These are phyloP conservation scores for Zygotorulaspora florentina DNA, from an alignment of 805 yeast genomes.

Conservation along the genomic window DNA sequence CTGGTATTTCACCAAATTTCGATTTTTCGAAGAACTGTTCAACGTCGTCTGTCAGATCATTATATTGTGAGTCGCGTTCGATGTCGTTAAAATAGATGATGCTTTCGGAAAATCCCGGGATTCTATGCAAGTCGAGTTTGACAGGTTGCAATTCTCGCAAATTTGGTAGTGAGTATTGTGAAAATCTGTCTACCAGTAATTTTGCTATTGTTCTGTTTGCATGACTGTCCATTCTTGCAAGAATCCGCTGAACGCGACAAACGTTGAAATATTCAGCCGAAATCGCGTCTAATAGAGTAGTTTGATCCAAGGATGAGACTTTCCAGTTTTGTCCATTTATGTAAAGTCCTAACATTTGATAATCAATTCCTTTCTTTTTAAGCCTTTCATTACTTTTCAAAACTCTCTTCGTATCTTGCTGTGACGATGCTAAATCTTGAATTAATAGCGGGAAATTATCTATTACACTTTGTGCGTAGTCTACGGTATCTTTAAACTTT, in stretches of 20 bases:
- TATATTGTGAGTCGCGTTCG: constrained; percentile 56
- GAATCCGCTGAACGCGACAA: constrained; percentile 9
- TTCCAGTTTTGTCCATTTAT: constrained; percentile 33
- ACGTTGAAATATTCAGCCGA: constrained; percentile 20
- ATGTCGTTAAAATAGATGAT: constrained; percentile 76
- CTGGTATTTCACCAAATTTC: constrained; percentile 62
- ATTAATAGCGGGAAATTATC: constrained; percentile 38
- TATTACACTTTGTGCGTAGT: constrained; percentile 37
- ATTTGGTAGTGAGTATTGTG: constrained; percentile 22
- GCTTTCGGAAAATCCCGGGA: constrained; percentile 33
- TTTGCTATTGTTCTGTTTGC: constrained; percentile 14
- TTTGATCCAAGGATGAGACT: constrained; percentile 21
- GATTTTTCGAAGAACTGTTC: constrained; percentile 44
- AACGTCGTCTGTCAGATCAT: constrained; percentile 42
- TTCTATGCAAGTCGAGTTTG: constrained; percentile 32
- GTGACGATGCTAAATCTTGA: constrained; percentile 12
- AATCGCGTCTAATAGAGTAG: constrained; percentile 21
- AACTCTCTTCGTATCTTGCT: constrained; percentile 10
- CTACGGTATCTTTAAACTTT: constrained; percentile 35
- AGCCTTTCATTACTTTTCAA: constrained; percentile 15
- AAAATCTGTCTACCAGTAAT: constrained; percentile 20
- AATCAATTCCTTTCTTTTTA: constrained; percentile 28
- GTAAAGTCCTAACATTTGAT: constrained; percentile 31
- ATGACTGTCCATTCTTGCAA: constrained; percentile 28
- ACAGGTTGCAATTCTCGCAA: constrained; percentile 30